Percentiles rank a stretch among this genome's conserved stretches.
phyloP scores from a whole-genome alignment of 2,329 filamentous ascomycete species.

The Stemphylium lycopersici region DNA sequence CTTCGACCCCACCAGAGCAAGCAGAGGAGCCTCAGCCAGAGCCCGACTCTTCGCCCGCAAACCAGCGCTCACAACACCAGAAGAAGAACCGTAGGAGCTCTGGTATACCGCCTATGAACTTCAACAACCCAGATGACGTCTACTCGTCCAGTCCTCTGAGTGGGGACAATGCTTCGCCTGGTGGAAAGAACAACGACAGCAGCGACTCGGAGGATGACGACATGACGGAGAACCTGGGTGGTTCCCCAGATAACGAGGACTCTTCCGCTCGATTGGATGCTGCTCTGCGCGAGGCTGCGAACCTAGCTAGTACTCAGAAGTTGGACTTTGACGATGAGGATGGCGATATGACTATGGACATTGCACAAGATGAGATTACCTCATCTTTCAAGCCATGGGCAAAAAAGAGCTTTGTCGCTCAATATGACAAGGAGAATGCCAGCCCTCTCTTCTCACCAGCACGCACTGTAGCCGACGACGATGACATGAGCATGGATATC shows the following conservation, averaged over 20 bases:
- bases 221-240: conserved; percentile 66
- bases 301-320: conserved; percentile 74
- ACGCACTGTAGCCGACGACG: conserved; percentile 53
- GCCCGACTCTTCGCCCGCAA: conserved; percentile 64
- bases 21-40: conserved; percentile 65
- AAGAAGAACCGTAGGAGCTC: conserved; percentile 67
- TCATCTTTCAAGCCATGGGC: conserved; percentile 77
- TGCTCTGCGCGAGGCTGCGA: conserved; percentile 75
- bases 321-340: conserved; percentile 60
- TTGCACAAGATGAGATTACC: conserved; percentile 71
- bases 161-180: conserved; percentile 54
- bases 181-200: conserved; percentile 56
- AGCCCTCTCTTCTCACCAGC: conserved; percentile 55
- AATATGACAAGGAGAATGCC: conserved; percentile 57
- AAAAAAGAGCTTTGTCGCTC: conserved; percentile 58
- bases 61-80: conserved; percentile 69
- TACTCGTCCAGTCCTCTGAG: conserved; percentile 82
- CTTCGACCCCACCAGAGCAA: conserved; percentile 68
- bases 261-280: conserved; percentile 74
- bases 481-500: conserved; percentile 92
- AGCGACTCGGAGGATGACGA: conserved; percentile 68
- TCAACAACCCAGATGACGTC: conserved; percentile 68
- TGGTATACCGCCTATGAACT: conserved; percentile 67
- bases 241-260: conserved; percentile 62
- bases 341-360: conserved; percentile 59